Percentiles rank a stretch among this genome's conserved stretches.
Conservation (phyloP, 148 eudicot species). For the Cornus controversa region DNA sequence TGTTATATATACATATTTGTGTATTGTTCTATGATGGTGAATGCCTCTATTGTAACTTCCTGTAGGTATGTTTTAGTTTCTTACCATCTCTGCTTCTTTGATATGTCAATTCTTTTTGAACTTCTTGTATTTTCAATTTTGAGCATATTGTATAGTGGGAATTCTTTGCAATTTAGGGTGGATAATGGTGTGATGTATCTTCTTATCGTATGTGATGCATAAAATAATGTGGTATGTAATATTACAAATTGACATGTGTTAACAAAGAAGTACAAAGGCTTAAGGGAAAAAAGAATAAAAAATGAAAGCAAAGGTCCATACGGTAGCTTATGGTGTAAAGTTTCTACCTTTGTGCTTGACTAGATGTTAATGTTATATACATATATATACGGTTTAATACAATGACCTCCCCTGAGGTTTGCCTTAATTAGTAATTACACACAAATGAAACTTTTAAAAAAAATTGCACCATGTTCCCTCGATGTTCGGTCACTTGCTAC, state of each 20-base stretch:
- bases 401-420: too few relatives aligned
- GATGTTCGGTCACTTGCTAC: too few relatives aligned
- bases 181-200: background rate
- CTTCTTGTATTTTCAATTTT: background rate
- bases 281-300: background rate
- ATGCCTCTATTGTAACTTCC: background rate
- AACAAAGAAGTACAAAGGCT: background rate
- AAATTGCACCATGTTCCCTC: too few relatives aligned
- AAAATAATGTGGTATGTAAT: background rate
- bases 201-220: background rate
- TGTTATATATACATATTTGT: background rate
- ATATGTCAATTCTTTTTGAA: too few relatives aligned
- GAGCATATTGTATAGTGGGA: too few relatives aligned
- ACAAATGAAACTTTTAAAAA: too few relatives aligned
- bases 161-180: background rate
- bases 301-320: background rate
- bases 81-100: background rate
- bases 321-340: background rate
- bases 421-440: too few relatives aligned
- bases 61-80: background rate
- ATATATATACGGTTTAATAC: too few relatives aligned
- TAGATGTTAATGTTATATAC: too few relatives aligned
- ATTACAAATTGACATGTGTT: background rate
- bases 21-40: background rate
- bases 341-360: background rate